Conservation (phyloP, 164 flowering plant genomes). For the Akebia trifoliata region DNA sequence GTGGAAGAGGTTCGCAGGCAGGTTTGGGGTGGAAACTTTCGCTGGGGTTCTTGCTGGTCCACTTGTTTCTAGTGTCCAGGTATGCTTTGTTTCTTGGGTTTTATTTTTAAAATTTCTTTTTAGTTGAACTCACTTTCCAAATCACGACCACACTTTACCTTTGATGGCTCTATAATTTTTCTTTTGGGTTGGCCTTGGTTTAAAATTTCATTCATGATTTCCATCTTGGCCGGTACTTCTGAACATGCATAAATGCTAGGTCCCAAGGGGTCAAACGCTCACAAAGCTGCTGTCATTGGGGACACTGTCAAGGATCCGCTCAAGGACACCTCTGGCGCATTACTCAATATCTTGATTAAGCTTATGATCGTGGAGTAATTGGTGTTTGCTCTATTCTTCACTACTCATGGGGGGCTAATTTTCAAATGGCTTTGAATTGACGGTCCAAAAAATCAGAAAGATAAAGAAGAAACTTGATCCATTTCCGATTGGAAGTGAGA, state of each 20-base stretch:
- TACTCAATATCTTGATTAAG: slow-evolving; percentile 68
- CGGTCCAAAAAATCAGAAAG: too few species aligned
- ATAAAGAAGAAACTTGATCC: too few species aligned
- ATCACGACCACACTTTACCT: too few species aligned
- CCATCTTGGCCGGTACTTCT: slow-evolving; percentile 55
- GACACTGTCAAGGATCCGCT: slow-evolving; percentile 73
- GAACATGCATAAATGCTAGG: slow-evolving; percentile 65
- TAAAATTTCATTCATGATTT: too few species aligned
- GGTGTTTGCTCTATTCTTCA: slow-evolving; percentile 67
- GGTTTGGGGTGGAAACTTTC: slow-evolving; percentile 63
- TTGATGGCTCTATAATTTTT: too few species aligned
- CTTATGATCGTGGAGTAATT: slow-evolving; percentile 76
- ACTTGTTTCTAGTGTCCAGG: slow-evolving; percentile 64
- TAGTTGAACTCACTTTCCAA: too few species aligned
- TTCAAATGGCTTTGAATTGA: slow-evolving; percentile 33
- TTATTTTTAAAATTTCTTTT: too few species aligned
- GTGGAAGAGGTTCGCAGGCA: too few species aligned
- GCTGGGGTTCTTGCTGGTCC: slow-evolving; percentile 68
- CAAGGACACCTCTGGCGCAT: slow-evolving; percentile 69
- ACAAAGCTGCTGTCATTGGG: slow-evolving; percentile 74
- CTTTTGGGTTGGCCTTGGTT: too few species aligned
- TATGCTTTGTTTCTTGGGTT: too few species aligned
- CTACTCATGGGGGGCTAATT: slow-evolving; percentile 65
- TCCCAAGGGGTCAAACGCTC: slow-evolving; percentile 68
- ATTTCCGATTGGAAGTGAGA: too few species aligned